Conservation (phyloP, 306 rosid genomes). For the Cucumis hystrix region DNA sequence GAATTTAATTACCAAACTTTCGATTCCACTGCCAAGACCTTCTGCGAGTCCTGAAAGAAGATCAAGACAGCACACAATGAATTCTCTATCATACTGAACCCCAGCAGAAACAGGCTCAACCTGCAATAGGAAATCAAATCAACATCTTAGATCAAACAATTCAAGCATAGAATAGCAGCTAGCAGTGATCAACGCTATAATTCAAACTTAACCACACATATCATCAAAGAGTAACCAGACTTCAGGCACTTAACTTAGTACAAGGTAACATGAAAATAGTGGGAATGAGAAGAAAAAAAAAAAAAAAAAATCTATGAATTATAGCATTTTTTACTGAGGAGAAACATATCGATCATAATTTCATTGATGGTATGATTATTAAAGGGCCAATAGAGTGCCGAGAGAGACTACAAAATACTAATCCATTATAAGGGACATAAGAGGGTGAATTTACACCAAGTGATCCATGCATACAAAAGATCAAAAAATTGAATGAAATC, state of each 20-base stretch:
- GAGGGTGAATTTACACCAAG: no score
- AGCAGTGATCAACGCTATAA: neutral
- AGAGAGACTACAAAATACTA: no score
- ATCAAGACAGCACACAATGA: slow-evolving; percentile 91
- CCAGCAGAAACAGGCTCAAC: slow-evolving; percentile 68
- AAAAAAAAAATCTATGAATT: neutral
- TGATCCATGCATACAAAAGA: no score
- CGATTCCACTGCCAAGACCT: slow-evolving; percentile 98
- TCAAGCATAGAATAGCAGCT: neutral
- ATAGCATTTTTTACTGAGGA: no score
- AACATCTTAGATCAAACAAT: neutral
- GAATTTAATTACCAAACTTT: slow-evolving; percentile 68
- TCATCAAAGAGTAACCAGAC: neutral
- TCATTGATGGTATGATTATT: no score
- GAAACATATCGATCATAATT: no score
- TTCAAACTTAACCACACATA: neutral
- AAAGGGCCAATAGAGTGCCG: no score
- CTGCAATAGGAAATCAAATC: slow-evolving; percentile 41
- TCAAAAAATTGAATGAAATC: no score
- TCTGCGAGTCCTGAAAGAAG: slow-evolving; percentile 95
- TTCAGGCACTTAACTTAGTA: neutral
- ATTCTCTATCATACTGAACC: slow-evolving; percentile 84
- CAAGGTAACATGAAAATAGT: neutral
- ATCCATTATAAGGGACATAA: no score
- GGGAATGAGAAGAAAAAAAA: neutral